Evolutionary conservation across 495 filamentous ascomycete genomes (phyloP).

Genomic region (Xylaria bambusicola): DNA sequence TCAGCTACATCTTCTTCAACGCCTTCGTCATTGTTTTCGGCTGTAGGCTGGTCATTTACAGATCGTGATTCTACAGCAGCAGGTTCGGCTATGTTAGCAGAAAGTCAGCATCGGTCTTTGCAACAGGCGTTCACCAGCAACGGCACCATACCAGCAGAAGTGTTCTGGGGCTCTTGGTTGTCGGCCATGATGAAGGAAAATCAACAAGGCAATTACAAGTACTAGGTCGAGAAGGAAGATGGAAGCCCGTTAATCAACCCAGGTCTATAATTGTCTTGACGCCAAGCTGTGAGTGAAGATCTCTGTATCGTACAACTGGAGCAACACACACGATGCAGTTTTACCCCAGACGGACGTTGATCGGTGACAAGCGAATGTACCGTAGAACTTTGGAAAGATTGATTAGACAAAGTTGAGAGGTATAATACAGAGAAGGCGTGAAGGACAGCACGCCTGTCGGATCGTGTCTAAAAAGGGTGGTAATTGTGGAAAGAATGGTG

Average conservation of each 20-base stretch:
- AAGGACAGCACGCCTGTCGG: constrained; percentile 41
- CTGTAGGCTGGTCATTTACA: constrained; percentile 28
- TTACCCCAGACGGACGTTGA: neutral
- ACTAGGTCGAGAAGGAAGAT: constrained; percentile 9
- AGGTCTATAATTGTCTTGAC: constrained; percentile 23
- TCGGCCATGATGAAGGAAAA: constrained; percentile 28
- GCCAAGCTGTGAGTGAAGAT: neutral
- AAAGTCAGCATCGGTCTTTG: constrained; percentile 11
- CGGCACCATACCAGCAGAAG: constrained; percentile 20
- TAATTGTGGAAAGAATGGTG: constrained; percentile 32
- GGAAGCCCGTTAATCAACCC: constrained; percentile 6
- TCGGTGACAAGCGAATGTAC: constrained; percentile 22
- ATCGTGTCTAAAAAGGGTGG: constrained; percentile 14
- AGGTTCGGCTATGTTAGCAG: constrained; percentile 26
- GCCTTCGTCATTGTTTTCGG: constrained; percentile 29
- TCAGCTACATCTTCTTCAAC: constrained; percentile 30
- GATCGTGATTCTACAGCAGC: constrained; percentile 23
- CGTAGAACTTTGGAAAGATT: constrained; percentile 27
- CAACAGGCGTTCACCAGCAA: neutral
- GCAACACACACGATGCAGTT: constrained; percentile 25
- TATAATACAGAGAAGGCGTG: constrained; percentile 40
- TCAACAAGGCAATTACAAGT: constrained; percentile 10
- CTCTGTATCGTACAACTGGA: constrained; percentile 19
- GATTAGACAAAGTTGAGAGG: constrained; percentile 27
- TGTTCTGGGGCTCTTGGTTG: constrained; percentile 22